Conservation (phyloP, 805 yeast genomes). For the Metschnikowia kunwiensis region DNA sequence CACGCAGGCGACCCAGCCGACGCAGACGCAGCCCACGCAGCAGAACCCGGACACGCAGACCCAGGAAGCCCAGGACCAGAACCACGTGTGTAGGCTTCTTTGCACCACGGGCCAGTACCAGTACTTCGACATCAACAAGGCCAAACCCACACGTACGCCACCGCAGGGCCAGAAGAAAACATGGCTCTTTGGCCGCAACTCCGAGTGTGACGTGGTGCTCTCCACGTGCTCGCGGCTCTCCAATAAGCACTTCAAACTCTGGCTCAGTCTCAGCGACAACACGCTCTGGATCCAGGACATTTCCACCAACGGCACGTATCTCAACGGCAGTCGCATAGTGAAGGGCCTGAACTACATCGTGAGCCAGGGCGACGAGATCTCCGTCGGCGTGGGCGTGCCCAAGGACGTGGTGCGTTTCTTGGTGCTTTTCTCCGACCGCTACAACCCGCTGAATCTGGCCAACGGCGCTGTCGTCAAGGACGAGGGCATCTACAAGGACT, state of each 20-base stretch:
- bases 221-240: conserved; percentile 62
- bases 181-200: conserved; percentile 78
- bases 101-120: conserved; percentile 58
- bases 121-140: conserved; percentile 43
- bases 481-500: conserved; percentile 65
- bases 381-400: conserved; percentile 83
- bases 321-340: conserved; percentile 70
- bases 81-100: conserved; percentile 51
- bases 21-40: conserved; percentile 22
- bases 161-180: conserved; percentile 25
- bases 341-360: conserved; percentile 77
- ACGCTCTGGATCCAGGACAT: conserved; percentile 64
- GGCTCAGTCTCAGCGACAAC: conserved; percentile 59
- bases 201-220: conserved; percentile 60
- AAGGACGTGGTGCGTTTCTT: conserved; percentile 59
- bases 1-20: conserved; percentile 10
- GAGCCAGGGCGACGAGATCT: conserved; percentile 89
- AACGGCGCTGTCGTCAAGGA: conserved; percentile 33
- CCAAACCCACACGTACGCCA: conserved; percentile 19
- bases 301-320: conserved; percentile 90
- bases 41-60: conserved; percentile 18
- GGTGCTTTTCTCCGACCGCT: conserved; percentile 45
- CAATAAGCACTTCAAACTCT: conserved; percentile 67
- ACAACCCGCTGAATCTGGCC: conserved; percentile 30
- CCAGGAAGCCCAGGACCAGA: conserved; percentile 19